A percentile compares a stretch with the other conserved stretches of the same genome.
These are phyloP conservation scores for Globisporangium irregulare DNA, from an alignment of 352 stramenopile species.

Conservation along the genomic window DNA sequence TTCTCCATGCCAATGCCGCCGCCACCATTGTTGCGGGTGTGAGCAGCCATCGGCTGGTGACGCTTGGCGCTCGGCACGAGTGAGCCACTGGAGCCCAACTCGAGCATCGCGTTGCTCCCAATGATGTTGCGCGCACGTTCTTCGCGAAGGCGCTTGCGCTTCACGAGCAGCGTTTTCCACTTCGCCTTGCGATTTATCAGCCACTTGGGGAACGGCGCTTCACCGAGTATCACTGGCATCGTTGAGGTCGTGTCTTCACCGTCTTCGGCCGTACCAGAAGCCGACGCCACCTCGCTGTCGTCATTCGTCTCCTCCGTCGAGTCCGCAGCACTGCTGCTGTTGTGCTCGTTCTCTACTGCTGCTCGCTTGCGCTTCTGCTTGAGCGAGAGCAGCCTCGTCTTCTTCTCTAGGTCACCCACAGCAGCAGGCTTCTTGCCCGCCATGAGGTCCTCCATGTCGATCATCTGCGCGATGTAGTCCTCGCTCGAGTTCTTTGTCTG, in stretches of 20 bases:
- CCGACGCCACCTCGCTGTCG: constrained; percentile 10
- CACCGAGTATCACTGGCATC: constrained; percentile 49
- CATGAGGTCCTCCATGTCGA: constrained; percentile 69
- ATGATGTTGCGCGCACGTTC: constrained; percentile 39
- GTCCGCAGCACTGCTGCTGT: constrained; percentile 11
- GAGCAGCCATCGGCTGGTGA: constrained; percentile 27
- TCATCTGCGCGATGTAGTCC: constrained; percentile 60
- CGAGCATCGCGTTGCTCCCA: constrained; percentile 11
- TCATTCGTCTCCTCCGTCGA: constrained; percentile 29
- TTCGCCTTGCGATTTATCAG: constrained; percentile 68
- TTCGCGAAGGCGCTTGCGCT: constrained; percentile 56
- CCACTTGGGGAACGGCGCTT: constrained; percentile 59
- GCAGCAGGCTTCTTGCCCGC: constrained; percentile 20
- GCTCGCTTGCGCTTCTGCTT: constrained; percentile 21
- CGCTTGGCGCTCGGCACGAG: constrained; percentile 30
- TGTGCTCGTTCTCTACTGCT: constrained; percentile 2
- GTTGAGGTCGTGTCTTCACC: neutral
- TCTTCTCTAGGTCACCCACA: constrained; percentile 7
- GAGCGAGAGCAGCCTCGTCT: constrained; percentile 9
- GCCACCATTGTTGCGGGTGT: constrained; percentile 21
- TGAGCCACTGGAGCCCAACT: constrained; percentile 5
- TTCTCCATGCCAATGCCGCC: constrained; percentile 77
- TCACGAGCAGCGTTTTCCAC: constrained; percentile 58
- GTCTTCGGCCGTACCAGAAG: constrained; percentile 4
- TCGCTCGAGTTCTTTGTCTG: constrained; percentile 24